phyloP scores from a whole-genome alignment of 2,329 filamentous ascomycete genomes.

The Cordyceps tenuipes region DNA sequence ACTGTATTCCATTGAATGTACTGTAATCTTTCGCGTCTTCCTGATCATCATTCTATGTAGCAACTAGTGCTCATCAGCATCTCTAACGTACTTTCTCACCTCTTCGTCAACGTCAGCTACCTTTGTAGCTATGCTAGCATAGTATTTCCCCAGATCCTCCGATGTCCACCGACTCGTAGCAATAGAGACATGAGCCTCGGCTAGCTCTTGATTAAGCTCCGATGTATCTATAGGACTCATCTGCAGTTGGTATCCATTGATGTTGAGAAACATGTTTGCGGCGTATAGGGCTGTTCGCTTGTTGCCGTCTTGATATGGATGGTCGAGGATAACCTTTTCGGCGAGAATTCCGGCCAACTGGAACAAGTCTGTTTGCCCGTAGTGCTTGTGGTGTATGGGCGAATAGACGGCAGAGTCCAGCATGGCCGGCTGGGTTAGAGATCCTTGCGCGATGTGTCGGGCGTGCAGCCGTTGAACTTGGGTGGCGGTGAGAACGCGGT shows the following conservation, averaged over 20 bases:
- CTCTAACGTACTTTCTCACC: not conserved
- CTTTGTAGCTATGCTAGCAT: slow-evolving; percentile 11
- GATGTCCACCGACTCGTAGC: slow-evolving; percentile 16
- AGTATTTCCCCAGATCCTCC: slow-evolving; percentile 15
- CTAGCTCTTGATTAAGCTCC: slow-evolving; percentile 10
- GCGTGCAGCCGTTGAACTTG: slow-evolving; percentile 13
- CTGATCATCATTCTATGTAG: too few relatives aligned
- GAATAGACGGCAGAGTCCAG: slow-evolving; percentile 15
- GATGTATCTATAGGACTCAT: too few relatives aligned
- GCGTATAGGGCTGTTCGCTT: slow-evolving; percentile 16
- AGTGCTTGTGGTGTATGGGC: slow-evolving; percentile 13
- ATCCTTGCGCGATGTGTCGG: not conserved
- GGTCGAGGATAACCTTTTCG: slow-evolving; percentile 17
- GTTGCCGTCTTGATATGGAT: slow-evolving; percentile 17
- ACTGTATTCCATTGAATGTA: too few relatives aligned
- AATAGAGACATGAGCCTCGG: slow-evolving; percentile 14
- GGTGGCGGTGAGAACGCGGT: slow-evolving; percentile 13
- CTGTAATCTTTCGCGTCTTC: too few relatives aligned
- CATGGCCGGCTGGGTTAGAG: slow-evolving; percentile 13
- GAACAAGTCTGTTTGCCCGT: slow-evolving; percentile 16
- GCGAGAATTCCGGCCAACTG: slow-evolving; percentile 17
- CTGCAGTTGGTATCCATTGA: slow-evolving; percentile 16
- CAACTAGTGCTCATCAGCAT: not conserved
- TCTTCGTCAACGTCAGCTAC: not conserved
- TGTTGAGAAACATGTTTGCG: slow-evolving; percentile 17